Evolutionary conservation across 108 stramenopile genomes (phyloP), one percentile per base, ranked within the genome.

Genomic region (Skeletonema tropicum): DNA sequence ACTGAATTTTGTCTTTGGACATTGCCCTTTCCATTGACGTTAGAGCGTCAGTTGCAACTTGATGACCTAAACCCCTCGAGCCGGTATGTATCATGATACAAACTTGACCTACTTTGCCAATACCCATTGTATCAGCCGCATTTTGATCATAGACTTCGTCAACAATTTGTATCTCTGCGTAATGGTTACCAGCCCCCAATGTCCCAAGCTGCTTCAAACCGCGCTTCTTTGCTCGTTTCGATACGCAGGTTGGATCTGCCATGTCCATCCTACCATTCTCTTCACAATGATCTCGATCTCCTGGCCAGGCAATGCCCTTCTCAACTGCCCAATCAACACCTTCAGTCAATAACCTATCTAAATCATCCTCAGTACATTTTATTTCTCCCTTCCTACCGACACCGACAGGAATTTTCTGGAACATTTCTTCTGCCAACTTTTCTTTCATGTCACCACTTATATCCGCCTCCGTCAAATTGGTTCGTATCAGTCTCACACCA

Each of bases 81-180:
- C 94, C 94, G 29, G 83, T 87, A 73, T 96, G 94, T 74, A 96
- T 92, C 92, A 94, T 94, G 42, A 96, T 77, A 52, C 86, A 88
- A 57, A 96, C 90, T 73, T 92, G 92, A 8, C 87, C 90, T 30
- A 75, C 42, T 6, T 13, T 72, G 25, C 85, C 86, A 35, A 95
- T 83, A 3, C 92, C 94, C 92, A 95, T 91, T 21, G 85, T 66
- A 7, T 57, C 48, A 9, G 94, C 94, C 48, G 92, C 92, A 15
- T 57, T 45, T 61, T 82, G 36, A 75, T 95, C 87, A 66, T 80
- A 88, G 25, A 95, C 85, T 64, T 93, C 92, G 14, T 95, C 94
- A 14, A 95, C 92, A 15, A 94, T 82, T 70, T 95, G 94, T 41
- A 95, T 88, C 71, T 95, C 94, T 30, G 80, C 85, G 71, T 95